Conservation (phyloP, 345 rosid genomes). For the Lepidium africanum region DNA sequence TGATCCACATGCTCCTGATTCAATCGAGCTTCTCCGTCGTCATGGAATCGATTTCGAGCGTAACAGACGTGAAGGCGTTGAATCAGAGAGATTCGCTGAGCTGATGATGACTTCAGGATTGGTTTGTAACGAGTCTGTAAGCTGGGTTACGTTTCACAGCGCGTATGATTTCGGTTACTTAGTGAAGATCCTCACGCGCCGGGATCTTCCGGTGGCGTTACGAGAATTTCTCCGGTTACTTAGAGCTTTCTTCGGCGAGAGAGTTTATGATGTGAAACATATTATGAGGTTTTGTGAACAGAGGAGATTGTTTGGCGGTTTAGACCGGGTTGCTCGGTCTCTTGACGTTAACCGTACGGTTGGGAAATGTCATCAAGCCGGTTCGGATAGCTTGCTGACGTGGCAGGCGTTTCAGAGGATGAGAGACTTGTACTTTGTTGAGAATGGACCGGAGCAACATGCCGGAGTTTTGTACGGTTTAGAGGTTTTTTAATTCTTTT, state of each 20-base stretch:
- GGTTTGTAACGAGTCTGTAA: slow-evolving; percentile 66
- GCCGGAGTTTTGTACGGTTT: slow-evolving; percentile 86
- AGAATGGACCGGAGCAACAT: slow-evolving; percentile 57
- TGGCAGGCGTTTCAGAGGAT: slow-evolving; percentile 82
- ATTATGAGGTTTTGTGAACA: slow-evolving; percentile 65
- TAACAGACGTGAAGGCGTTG: slow-evolving; percentile 49
- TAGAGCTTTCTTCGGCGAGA: slow-evolving; percentile 53
- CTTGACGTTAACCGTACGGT: slow-evolving; percentile 61
- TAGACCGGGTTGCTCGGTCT: slow-evolving; percentile 63
- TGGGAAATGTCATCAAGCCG: slow-evolving; percentile 94
- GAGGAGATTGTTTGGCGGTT: slow-evolving; percentile 56
- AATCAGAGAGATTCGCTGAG: slow-evolving; percentile 70
- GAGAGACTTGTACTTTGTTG: slow-evolving; percentile 54
- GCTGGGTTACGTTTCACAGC: slow-evolving; percentile 96
- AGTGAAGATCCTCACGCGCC: slow-evolving; percentile 71
- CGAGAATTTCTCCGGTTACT: slow-evolving; percentile 41
- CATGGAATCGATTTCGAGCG: slow-evolving; percentile 86
- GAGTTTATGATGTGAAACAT: slow-evolving; percentile 81
- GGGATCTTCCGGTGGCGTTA: slow-evolving; percentile 41
- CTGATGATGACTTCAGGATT: slow-evolving; percentile 85
- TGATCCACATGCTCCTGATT: slow-evolving; percentile 73
- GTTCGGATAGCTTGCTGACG: slow-evolving; percentile 89
- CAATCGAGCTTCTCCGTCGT: slow-evolving; percentile 63
- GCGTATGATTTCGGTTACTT: slow-evolving; percentile 92
- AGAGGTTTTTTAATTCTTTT: slow-evolving; percentile 35